phyloP scores from a whole-genome alignment of 2,329 filamentous ascomycete species.

The Ilyonectria mors-panacis region DNA sequence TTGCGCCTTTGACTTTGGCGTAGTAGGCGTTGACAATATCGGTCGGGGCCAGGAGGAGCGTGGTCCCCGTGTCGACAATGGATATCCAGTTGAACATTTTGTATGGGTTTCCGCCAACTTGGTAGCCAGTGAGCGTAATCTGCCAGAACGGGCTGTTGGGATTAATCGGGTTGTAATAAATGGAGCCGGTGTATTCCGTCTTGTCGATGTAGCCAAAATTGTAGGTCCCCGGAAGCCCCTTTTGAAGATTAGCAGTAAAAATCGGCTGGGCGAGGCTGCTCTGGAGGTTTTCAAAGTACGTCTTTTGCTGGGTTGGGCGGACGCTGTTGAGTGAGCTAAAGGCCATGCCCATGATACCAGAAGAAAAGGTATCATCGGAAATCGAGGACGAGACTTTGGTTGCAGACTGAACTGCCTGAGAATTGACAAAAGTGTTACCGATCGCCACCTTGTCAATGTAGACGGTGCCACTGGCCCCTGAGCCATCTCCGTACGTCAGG shows the following conservation, averaged over 20 bases:
- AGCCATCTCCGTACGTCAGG: slow-evolving; percentile 77
- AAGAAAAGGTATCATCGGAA: slow-evolving; percentile 52
- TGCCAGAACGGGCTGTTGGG: slow-evolving; percentile 72
- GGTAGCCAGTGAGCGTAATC: slow-evolving; percentile 70
- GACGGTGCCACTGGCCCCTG: slow-evolving; percentile 73
- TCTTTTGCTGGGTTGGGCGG: slow-evolving; percentile 49
- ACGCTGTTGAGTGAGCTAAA: slow-evolving; percentile 53
- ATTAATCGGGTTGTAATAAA: slow-evolving; percentile 70
- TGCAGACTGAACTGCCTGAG: slow-evolving; percentile 78
- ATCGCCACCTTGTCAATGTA: slow-evolving; percentile 76
- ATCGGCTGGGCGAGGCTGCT: slow-evolving; percentile 48
- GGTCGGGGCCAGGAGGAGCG: slow-evolving; percentile 72
- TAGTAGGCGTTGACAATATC: slow-evolving; percentile 73
- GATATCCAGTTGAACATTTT: slow-evolving; percentile 57
- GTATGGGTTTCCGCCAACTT: slow-evolving; percentile 58
- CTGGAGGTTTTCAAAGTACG: slow-evolving; percentile 56
- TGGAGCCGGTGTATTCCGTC: slow-evolving; percentile 68
- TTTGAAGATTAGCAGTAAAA: slow-evolving; percentile 56
- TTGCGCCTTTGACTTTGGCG: slow-evolving; percentile 66
- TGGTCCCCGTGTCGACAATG: slow-evolving; percentile 81
- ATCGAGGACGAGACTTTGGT: slow-evolving; percentile 66
- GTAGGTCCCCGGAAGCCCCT: slow-evolving; percentile 54
- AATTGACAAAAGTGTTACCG: slow-evolving; percentile 70
- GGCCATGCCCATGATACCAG: slow-evolving; percentile 56
- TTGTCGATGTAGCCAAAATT: slow-evolving; percentile 67